Base-by-base conservation (phyloP, 2,329 filamentous ascomycete genomes). In the Fusarium ramigenum region DNA sequence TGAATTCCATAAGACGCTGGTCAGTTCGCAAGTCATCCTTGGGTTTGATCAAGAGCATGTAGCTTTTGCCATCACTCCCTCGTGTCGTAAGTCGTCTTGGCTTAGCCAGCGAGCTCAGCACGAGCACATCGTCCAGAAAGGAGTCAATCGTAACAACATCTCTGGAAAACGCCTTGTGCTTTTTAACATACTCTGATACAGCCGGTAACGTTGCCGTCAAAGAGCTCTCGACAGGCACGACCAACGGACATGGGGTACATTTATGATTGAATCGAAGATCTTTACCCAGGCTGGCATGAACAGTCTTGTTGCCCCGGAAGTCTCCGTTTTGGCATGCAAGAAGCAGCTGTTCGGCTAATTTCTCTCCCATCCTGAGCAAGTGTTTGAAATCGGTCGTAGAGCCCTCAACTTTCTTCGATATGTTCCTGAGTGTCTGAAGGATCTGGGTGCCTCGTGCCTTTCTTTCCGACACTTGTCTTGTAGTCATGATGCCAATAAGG, bases 1-100 rank as follows among this genome's bases (percentile, higher is more conserved):
- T 99, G 86, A 99, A 99, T 80, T 99, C 97, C 95, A 99, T 99
- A 25, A 99, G 90, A 58, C 96, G 94, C 81, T 98, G 96, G 78
- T 99, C 97, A 75, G 97, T 99, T 57, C 96, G 93, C 30, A 99
- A 88, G 81, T 99, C 97, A 80, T 99, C 96, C 81, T 98, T 98
- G 14, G 96, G 97, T 79, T 99, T 99, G 85, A 97, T 97, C 63
- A 99, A 88, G 12, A 99, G 89, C 73, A 94, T 93, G 81, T 99
- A 99, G 23, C 88, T 88, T 66, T 92, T 93, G 12, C 97, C 96
- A 82, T 99, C 95, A 0, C 93, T 96, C 1, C 96, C 96, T 61
- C 93, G 90, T 11, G 96, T 93, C 21, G 91, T 96, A 61, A 99
- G 90, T 75, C 96, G 96, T 57, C 96, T 91, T 18, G 97, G 96